Evolutionary conservation across 371 early-diverging fungal genomes (phyloP).

Genomic region (Mucor saturninus): DNA sequence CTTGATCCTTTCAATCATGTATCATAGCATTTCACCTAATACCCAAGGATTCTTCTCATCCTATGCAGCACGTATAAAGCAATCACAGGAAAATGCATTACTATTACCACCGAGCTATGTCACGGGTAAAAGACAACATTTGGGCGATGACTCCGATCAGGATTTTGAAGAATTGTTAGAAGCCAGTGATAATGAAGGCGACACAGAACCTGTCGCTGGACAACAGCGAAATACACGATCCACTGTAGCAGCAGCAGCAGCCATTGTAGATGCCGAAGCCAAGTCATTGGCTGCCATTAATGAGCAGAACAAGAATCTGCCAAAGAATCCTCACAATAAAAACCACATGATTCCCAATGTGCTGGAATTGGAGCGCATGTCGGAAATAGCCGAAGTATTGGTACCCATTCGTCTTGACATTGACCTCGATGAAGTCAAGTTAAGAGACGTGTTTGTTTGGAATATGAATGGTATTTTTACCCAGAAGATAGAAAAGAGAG

Average conservation of each 20-base stretch:
- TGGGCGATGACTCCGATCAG: slow-evolving; percentile 34
- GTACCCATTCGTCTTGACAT: slow-evolving; percentile 83
- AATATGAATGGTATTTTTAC: slow-evolving; percentile 71
- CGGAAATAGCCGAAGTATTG: slow-evolving; percentile 64
- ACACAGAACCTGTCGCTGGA: slow-evolving; percentile 2
- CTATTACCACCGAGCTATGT: slow-evolving; percentile 49
- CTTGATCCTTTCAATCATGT: background rate
- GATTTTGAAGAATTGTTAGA: slow-evolving; percentile 44
- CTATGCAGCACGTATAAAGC: slow-evolving; percentile 47
- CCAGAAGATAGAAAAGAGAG: background rate
- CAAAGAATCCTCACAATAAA: slow-evolving; percentile 37
- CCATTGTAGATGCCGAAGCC: slow-evolving; percentile 3
- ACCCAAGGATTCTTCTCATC: slow-evolving; percentile 51
- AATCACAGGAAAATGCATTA: slow-evolving; percentile 52
- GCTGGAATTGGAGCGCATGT: slow-evolving; percentile 54
- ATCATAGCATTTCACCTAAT: slow-evolving; percentile 11
- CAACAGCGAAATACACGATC: background rate
- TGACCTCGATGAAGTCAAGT: slow-evolving; percentile 76
- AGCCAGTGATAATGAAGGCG: slow-evolving; percentile 21
- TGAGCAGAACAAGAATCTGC: slow-evolving; percentile 7
- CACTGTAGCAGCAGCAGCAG: background rate
- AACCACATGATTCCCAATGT: slow-evolving; percentile 28
- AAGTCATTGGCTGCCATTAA: background rate
- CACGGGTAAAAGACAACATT: slow-evolving; percentile 35
- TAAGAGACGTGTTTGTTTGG: slow-evolving; percentile 85